Percentiles rank a stretch among this genome's conserved stretches.
These are phyloP conservation scores for Sarocladiaceae sp. DNA, from an alignment of 2,329 filamentous ascomycete species.

Conservation along the genomic window DNA sequence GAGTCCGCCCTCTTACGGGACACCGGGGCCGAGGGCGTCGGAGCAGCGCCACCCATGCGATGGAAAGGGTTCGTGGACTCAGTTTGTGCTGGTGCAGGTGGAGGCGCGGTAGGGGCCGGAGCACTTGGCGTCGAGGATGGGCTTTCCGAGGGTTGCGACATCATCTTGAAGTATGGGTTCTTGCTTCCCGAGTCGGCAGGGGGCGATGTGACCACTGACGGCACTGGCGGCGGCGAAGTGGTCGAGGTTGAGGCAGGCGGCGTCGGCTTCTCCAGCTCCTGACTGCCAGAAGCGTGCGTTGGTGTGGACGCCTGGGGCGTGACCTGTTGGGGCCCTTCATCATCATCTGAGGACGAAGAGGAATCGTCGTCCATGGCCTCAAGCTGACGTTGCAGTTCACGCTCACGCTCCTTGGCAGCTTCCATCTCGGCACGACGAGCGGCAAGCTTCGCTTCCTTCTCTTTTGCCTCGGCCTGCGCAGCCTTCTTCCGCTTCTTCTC, in stretches of 20 bases:
- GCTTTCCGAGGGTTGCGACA: slow-evolving; percentile 61
- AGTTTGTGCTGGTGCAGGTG: slow-evolving; percentile 33
- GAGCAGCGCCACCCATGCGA: slow-evolving; percentile 63
- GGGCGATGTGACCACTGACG: slow-evolving; percentile 46
- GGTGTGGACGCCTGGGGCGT: slow-evolving; percentile 56
- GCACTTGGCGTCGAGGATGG: slow-evolving; percentile 28
- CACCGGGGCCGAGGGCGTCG: slow-evolving; percentile 40
- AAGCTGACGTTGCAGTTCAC: slow-evolving; percentile 81
- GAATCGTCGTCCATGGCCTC: slow-evolving; percentile 71
- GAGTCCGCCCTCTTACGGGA: slow-evolving; percentile 54
- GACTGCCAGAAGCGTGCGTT: slow-evolving; percentile 47
- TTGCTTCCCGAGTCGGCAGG: slow-evolving; percentile 69
- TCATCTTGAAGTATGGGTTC: slow-evolving; percentile 91
- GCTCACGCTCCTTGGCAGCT: slow-evolving; percentile 80
- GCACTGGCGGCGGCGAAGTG: slow-evolving; percentile 41
- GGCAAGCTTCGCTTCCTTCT: slow-evolving; percentile 79
- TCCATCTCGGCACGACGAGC: slow-evolving; percentile 88
- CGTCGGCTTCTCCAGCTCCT: slow-evolving; percentile 49
- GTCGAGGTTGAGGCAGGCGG: slow-evolving; percentile 38
- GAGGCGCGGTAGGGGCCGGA: slow-evolving; percentile 37
- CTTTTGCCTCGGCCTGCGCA: slow-evolving; percentile 75
- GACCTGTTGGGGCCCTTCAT: slow-evolving; percentile 69
- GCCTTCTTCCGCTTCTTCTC: slow-evolving; percentile 91
- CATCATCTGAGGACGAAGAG: slow-evolving; percentile 56
- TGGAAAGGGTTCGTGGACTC: slow-evolving; percentile 93